These are phyloP conservation scores for Aspergillus indologenus DNA, from an alignment of 495 filamentous ascomycete species.

Conservation along the genomic window DNA sequence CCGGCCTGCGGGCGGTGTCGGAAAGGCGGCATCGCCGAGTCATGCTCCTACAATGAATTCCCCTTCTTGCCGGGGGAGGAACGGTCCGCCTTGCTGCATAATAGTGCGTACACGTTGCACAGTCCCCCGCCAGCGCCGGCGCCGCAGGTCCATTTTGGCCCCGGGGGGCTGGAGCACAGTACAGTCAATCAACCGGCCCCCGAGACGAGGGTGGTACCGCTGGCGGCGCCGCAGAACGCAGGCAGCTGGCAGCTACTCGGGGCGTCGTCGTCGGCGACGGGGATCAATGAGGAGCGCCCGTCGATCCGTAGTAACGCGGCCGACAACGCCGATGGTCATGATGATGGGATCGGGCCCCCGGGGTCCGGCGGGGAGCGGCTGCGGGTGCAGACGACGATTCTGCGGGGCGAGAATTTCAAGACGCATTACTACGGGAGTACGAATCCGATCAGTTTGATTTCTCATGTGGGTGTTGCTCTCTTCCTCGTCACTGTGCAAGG, in stretches of 20 bases:
- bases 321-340: too few relatives aligned
- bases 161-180: too few relatives aligned
- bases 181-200: neutral
- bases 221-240: conserved; percentile 2
- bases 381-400: conserved; percentile 29
- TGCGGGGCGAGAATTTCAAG: conserved; percentile 40
- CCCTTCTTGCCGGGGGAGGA: neutral
- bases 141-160: too few relatives aligned
- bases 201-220: neutral
- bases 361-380: neutral
- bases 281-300: conserved; percentile 11
- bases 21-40: conserved; percentile 21
- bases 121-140: too few relatives aligned
- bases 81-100: too few relatives aligned
- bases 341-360: neutral
- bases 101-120: too few relatives aligned
- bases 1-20: conserved; percentile 36
- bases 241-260: conserved; percentile 1
- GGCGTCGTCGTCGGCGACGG: neutral
- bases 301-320: conserved; percentile 12
- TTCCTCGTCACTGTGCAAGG: neutral
- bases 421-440: conserved; percentile 45
- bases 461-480: conserved; percentile 26
- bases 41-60: conserved; percentile 22
- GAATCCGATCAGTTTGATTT: conserved; percentile 33